These are phyloP conservation scores for Tetradesmus lagerheimii DNA, from an alignment of 139 green algal species.

Conservation along the genomic window DNA sequence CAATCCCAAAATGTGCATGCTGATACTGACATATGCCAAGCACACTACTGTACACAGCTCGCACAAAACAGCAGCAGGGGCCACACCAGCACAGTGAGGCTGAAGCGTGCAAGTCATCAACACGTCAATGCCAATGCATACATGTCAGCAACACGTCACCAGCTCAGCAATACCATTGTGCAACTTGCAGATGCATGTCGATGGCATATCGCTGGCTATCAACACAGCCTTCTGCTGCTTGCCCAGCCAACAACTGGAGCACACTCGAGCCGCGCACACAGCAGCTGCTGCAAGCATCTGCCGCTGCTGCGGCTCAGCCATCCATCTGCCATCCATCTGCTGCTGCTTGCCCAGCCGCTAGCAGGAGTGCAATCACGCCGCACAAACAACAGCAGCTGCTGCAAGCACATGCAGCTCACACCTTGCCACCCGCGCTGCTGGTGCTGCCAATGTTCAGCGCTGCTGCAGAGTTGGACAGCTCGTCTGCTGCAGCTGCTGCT, in stretches of 20 bases:
- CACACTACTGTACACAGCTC: background rate
- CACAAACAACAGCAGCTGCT: background rate
- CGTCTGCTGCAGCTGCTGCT: background rate
- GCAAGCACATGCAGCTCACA: background rate
- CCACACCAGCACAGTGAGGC: background rate
- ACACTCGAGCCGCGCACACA: too few species aligned
- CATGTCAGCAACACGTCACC: too few species aligned
- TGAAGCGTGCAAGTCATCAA: too few species aligned
- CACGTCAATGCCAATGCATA: too few species aligned
- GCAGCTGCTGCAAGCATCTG: too few species aligned
- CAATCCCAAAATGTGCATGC: background rate
- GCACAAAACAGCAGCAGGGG: background rate
- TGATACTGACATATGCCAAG: background rate
- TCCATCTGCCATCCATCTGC: background rate
- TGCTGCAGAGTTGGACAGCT: conserved; percentile 6
- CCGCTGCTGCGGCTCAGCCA: too few species aligned
- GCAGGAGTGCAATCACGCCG: too few species aligned
- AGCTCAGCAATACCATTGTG: too few species aligned
- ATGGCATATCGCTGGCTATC: too few species aligned
- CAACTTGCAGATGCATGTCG: too few species aligned
- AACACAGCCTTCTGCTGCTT: too few species aligned
- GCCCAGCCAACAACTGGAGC: too few species aligned
- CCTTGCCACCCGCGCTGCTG: background rate
- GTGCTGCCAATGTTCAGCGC: background rate
- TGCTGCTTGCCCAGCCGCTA: background rate